phyloP scores from a whole-genome alignment of 805 yeast genomes.

The Yarrowia bubula region DNA sequence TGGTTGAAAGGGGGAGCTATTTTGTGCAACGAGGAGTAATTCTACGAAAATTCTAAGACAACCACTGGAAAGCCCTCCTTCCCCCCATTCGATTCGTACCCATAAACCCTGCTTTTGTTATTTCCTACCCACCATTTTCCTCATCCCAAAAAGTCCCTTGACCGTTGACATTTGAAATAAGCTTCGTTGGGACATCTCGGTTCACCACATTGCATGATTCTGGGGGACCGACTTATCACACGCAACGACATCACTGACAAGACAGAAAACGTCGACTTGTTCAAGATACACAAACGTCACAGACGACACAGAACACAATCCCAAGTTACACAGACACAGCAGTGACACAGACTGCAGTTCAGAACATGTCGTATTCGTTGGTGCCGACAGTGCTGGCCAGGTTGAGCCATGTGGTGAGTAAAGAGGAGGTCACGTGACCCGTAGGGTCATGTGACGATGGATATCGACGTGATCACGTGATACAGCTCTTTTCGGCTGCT shows the following conservation, averaged over 20 bases:
- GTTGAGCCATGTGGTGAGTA: slow-evolving; percentile 25
- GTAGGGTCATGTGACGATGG: background rate
- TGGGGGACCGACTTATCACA: background rate
- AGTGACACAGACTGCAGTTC: background rate
- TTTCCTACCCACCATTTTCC: background rate
- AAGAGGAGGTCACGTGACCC: background rate
- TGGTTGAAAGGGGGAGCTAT: background rate
- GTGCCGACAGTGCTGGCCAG: slow-evolving; percentile 12
- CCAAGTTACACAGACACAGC: background rate
- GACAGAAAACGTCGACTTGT: background rate
- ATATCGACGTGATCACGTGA: background rate
- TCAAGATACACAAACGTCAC: background rate
- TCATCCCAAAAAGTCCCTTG: background rate
- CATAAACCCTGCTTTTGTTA: background rate
- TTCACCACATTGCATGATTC: slow-evolving; percentile 14
- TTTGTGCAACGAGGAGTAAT: no score
- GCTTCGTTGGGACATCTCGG: slow-evolving; percentile 11
- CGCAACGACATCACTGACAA: background rate
- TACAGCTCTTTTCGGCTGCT: no score
- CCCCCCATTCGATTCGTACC: no score
- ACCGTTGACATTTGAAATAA: background rate
- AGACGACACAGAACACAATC: background rate
- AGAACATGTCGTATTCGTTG: slow-evolving; percentile 10
- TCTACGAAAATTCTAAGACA: no score
- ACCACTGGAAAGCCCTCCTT: no score